Evolutionary conservation across 768 basidiomycete genomes (phyloP).

Genomic region (Tulasnella sp.): DNA sequence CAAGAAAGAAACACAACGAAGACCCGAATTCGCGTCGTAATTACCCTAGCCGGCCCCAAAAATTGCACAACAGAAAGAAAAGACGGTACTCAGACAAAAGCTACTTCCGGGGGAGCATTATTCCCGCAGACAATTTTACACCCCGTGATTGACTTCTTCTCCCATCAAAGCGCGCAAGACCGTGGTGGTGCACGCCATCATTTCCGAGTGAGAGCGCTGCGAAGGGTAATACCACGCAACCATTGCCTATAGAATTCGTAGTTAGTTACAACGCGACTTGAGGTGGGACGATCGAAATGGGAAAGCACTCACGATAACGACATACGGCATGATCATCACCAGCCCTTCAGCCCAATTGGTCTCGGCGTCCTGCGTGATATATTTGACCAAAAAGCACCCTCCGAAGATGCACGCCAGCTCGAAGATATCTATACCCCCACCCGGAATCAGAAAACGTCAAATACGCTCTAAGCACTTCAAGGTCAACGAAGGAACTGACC

Average conservation of each 20-base stretch:
- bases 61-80: no score
- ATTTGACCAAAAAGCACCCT: slow-evolving; percentile 66
- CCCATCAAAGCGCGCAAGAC: background rate
- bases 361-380: slow-evolving; percentile 65
- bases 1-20: no score
- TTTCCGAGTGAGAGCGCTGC: background rate
- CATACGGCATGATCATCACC: slow-evolving; percentile 53
- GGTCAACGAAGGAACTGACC: slow-evolving; percentile 32
- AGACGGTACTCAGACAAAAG: no score
- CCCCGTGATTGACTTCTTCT: background rate
- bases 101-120: no score
- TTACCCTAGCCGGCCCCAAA: no score
- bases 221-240: slow-evolving; percentile 1
- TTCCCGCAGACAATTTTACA: no score
- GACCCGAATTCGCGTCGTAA: no score
- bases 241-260: background rate
- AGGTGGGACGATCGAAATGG: background rate
- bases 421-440: slow-evolving; percentile 2
- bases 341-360: slow-evolving; percentile 71
- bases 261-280: background rate
- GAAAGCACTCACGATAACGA: slow-evolving; percentile 42
- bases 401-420: slow-evolving; percentile 41
- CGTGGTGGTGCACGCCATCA: background rate
- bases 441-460: background rate
- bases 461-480: background rate